phyloP scores from a whole-genome alignment of 2,329 filamentous ascomycete genomes.

The Nothophoma quercina region DNA sequence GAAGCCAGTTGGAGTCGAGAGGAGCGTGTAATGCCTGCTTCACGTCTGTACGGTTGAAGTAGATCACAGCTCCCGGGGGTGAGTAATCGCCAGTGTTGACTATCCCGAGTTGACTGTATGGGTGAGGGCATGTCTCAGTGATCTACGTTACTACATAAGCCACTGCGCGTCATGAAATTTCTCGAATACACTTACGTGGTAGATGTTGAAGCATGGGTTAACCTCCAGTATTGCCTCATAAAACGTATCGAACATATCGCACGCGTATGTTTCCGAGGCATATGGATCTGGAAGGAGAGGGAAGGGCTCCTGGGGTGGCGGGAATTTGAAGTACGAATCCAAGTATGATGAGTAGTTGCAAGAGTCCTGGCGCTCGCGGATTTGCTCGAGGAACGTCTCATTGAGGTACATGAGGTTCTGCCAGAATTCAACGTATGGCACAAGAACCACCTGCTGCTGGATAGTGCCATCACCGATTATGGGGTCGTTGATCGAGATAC shows the following conservation, averaged over 20 bases:
- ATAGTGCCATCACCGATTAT: conserved; percentile 53
- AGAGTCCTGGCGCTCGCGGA: conserved; percentile 42
- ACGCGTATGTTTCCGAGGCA: conserved; percentile 36
- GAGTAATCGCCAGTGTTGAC: conserved; percentile 50
- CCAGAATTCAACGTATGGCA: conserved; percentile 51
- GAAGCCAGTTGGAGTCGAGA: conserved; percentile 51
- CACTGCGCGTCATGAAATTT: no score
- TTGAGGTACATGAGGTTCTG: conserved; percentile 54
- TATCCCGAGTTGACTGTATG: conserved; percentile 49
- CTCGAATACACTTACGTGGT: no score
- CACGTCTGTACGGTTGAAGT: conserved; percentile 63
- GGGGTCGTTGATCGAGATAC: conserved; percentile 59
- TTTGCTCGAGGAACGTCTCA: conserved; percentile 49
- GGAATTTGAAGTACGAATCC: conserved; percentile 50
- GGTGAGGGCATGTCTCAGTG: conserved; percentile 55
- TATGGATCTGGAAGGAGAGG: conserved; percentile 38
- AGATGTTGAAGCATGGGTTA: conserved; percentile 62
- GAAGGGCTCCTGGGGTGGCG: conserved; percentile 46
- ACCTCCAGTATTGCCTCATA: conserved; percentile 50
- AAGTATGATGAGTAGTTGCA: conserved; percentile 35
- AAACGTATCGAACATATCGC: conserved; percentile 52
- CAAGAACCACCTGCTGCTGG: conserved; percentile 48
- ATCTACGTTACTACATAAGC: no score
- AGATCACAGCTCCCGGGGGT: conserved; percentile 51
- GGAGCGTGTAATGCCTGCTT: conserved; percentile 59